Evolutionary conservation across 2,329 filamentous ascomycete species (phyloP), one percentile per base, ranked within the genome.

Genomic region (Alternaria incomplexa): DNA sequence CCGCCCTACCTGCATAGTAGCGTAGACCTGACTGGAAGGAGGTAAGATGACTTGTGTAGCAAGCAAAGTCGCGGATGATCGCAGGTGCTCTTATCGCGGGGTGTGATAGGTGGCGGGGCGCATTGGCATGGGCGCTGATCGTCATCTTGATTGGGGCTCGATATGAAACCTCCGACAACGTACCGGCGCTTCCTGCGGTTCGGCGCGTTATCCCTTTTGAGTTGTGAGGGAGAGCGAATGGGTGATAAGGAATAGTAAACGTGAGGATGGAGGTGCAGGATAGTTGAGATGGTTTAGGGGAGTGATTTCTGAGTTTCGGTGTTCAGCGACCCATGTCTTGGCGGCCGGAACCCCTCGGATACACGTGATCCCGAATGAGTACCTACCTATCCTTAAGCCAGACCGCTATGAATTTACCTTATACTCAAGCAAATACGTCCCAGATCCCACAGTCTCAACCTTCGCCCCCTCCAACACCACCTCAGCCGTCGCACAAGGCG

Each of bases 1-100:
- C 74, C 73, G 75, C 65, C 72, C 74, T 74, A 71, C 55, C 44
- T 72, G 69, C 72, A 72, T 66, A 25, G 26, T 52, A 48, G 51
- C 36, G 48, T 22, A 46, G 56, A 55, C 58, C 59, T 64, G 62
- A 68, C 60, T 72, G 69, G 68, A 26, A 51, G 32, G 32, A 47
- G 51, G 26, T 20, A 43, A 73, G 60, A 70, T 73, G 66, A 64
- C 65, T 46, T 32, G 52, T 58, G 68, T 66, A 66, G 60, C 63
- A 62, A 53, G 43, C 44, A 65, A 52, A 67, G 59, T 62, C 46
- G 46, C 59, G 28, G 51, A 51, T 23, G 28, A 65, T 61, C 55
- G 56, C 67, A 70, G 65, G 70, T 77, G 74, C 61, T 62, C 72
- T 74, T 75, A 76, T 75, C 72, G 64, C 63, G 51, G 58, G 44